These are phyloP conservation scores for Aspergillus conjunctus DNA, from an alignment of 495 filamentous ascomycete species.

Conservation along the genomic window DNA sequence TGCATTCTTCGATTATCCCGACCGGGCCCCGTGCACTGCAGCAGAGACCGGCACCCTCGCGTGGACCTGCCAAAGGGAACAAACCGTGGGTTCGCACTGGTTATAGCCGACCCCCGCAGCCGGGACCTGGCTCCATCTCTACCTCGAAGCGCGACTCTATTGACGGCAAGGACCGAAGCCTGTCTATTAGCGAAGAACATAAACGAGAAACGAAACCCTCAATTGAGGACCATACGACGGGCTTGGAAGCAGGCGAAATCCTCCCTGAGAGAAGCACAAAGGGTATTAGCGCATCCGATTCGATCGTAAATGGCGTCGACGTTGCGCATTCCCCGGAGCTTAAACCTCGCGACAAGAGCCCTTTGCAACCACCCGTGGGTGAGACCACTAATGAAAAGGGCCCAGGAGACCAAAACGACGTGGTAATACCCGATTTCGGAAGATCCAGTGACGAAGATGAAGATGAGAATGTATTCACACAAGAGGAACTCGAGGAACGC, in stretches of 20 bases:
- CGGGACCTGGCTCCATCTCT: constrained; percentile 32
- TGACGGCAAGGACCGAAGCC: constrained; percentile 43
- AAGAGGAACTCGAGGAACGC: constrained; percentile 53
- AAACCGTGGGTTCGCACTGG: constrained; percentile 66
- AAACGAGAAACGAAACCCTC: constrained; percentile 22
- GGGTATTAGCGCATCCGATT: constrained; percentile 1
- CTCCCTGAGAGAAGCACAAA: constrained; percentile 3
- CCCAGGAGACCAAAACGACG: constrained; percentile 7
- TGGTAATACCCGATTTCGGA: constrained; percentile 37
- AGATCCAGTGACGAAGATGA: constrained; percentile 48
- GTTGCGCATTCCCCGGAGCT: background rate
- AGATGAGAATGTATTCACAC: constrained; percentile 51
- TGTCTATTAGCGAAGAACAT: constrained; percentile 26
- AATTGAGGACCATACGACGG: constrained; percentile 10
- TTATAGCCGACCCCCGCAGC: constrained; percentile 32
- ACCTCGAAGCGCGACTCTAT: constrained; percentile 41
- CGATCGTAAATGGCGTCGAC: constrained; percentile 1
- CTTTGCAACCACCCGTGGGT: background rate
- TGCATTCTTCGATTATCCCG: constrained; percentile 58
- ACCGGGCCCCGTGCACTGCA: constrained; percentile 60
- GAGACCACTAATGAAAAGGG: constrained; percentile 4
- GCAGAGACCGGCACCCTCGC: constrained; percentile 35
- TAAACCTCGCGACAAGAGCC: background rate
- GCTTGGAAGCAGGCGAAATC: constrained; percentile 23
- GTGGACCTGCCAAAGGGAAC: constrained; percentile 47